phyloP scores from a whole-genome alignment of 2,329 filamentous ascomycete species.

The Fusarium lyarnte region DNA sequence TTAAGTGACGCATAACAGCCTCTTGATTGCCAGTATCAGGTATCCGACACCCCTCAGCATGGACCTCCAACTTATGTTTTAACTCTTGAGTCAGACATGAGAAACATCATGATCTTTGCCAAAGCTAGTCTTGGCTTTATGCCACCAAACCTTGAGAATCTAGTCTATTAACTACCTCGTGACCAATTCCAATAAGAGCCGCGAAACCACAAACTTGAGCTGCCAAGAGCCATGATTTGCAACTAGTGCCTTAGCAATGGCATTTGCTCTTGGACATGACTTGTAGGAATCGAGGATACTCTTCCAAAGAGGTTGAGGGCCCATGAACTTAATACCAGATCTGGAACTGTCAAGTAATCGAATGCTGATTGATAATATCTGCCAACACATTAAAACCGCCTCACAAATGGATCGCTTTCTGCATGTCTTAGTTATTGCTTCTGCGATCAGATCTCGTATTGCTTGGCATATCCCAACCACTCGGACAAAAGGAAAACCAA shows the following conservation, averaged over 20 bases:
- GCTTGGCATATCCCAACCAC: not conserved
- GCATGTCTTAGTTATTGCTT: not conserved
- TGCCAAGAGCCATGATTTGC: not conserved
- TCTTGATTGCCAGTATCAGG: too few species aligned
- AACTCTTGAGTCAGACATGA: not conserved
- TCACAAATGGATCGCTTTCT: not conserved
- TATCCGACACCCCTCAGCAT: not conserved
- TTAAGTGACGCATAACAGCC: not conserved
- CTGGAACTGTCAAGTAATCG: not conserved
- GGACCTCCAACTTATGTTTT: not conserved
- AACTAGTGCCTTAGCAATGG: not conserved
- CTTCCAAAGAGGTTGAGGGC: not conserved
- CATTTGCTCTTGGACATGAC: not conserved
- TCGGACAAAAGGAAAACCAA: not conserved
- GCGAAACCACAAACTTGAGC: not conserved
- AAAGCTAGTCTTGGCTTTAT: not conserved
- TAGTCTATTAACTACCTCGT: not conserved
- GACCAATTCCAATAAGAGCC: not conserved
- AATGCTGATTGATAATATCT: not conserved
- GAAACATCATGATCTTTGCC: not conserved
- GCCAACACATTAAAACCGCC: not conserved
- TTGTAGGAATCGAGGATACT: not conserved
- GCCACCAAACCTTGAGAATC: not conserved
- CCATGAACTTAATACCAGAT: not conserved
- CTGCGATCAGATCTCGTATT: not conserved